A percentile compares a stretch with the other conserved stretches of the same genome.
Evolutionary conservation across 208 protist genomes (phyloP).

Genomic region (Crithidia brevicula): DNA sequence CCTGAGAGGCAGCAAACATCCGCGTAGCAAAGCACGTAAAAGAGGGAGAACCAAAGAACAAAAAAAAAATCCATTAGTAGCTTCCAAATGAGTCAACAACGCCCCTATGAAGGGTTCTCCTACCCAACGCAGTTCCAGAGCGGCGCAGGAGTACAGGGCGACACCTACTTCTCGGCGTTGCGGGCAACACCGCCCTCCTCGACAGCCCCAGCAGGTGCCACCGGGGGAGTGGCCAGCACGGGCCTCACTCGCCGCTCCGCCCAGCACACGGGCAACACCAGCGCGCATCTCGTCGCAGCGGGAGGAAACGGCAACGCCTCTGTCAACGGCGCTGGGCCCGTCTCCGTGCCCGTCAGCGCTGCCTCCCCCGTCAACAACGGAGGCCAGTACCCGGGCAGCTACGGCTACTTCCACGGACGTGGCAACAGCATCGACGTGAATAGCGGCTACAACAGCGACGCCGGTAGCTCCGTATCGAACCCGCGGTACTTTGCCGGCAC

Average conservation of each 20-base stretch:
- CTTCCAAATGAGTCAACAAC: constrained; percentile 17
- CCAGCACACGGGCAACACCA: constrained; percentile 13
- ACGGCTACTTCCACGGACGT: constrained; percentile 55
- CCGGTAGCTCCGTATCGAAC: constrained; percentile 31
- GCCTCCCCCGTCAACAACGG: neutral
- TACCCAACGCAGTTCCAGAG: constrained; percentile 32
- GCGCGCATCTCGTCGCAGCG: neutral
- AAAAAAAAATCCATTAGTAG: neutral
- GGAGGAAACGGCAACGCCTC: constrained; percentile 7
- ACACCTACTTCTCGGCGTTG: constrained; percentile 18
- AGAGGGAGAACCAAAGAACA: no score
- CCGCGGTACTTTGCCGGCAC: constrained; percentile 9
- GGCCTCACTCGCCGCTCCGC: constrained; percentile 38
- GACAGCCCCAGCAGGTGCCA: neutral
- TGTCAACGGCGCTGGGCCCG: constrained; percentile 1
- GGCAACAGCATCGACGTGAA: constrained; percentile 43
- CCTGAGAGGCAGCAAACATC: no score
- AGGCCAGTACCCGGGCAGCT: constrained; percentile 22
- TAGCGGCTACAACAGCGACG: constrained; percentile 55
- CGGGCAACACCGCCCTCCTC: constrained; percentile 4
- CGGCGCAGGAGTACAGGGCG: neutral
- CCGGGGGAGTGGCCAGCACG: constrained; percentile 9
- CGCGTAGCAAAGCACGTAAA: no score
- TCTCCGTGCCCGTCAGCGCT: constrained; percentile 8
- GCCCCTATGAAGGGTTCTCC: constrained; percentile 24